Evolutionary conservation across 2,329 filamentous ascomycete genomes (phyloP).

Genomic region (Trichoderma guizhouense): DNA sequence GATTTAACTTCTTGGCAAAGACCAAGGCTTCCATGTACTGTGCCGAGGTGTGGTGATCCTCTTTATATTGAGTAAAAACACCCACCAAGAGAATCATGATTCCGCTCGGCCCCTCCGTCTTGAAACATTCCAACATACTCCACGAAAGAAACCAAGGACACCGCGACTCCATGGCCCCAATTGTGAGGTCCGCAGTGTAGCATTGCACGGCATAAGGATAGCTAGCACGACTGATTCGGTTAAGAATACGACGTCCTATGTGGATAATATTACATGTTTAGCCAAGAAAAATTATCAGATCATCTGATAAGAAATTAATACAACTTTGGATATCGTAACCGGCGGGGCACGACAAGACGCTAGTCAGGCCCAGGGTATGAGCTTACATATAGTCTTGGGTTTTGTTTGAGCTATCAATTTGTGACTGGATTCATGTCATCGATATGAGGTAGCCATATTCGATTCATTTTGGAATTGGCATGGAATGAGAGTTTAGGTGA

Average conservation of each 20-base stretch:
- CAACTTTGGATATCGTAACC: neutral
- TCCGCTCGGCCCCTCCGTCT: neutral
- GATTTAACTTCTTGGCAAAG: neutral
- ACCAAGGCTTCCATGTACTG: too few relatives aligned
- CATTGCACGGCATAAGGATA: neutral
- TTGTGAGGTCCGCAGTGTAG: too few relatives aligned
- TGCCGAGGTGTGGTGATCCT: neutral
- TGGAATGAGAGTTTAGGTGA: neutral
- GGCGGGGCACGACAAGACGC: neutral
- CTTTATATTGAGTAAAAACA: neutral
- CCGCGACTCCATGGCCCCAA: neutral
- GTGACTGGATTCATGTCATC: neutral
- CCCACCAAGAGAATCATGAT: neutral
- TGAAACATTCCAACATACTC: neutral
- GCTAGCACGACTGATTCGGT: neutral
- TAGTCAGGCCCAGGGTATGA: neutral
- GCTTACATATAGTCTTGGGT: neutral
- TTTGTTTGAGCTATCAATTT: neutral
- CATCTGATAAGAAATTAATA: constrained; percentile 15
- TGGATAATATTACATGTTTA: neutral
- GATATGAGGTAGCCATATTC: too few relatives aligned
- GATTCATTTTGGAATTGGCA: neutral
- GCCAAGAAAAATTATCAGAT: constrained; percentile 13
- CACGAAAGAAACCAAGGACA: neutral
- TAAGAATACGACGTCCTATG: neutral